phyloP scores from a whole-genome alignment of 768 basidiomycete genomes.

The Pisolithus tinctorius region DNA sequence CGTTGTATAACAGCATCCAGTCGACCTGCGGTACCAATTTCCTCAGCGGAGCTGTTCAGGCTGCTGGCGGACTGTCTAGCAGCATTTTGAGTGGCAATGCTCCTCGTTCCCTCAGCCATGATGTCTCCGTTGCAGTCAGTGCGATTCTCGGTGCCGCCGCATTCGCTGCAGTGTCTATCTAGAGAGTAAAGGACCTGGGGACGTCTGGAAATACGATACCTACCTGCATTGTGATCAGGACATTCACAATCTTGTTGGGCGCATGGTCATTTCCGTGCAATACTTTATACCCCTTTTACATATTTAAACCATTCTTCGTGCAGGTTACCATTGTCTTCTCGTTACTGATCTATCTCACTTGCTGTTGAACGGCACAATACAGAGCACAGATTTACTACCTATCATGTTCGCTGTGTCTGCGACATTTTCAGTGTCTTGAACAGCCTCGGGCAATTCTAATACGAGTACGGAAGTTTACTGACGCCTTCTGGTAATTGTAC shows the following conservation, averaged over 20 bases:
- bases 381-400: neutral
- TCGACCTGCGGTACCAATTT: slow-evolving; percentile 66
- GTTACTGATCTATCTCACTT: neutral
- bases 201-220: neutral
- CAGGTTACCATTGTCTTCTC: no score
- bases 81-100: slow-evolving; percentile 29
- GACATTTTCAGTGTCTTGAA: neutral
- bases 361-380: neutral
- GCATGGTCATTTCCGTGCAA: neutral
- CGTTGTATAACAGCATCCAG: slow-evolving; percentile 57
- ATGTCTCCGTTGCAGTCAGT: slow-evolving; percentile 23
- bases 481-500: no score
- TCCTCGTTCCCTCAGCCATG: slow-evolving; percentile 16
- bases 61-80: slow-evolving; percentile 52
- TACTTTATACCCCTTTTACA: neutral
- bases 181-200: neutral
- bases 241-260: neutral
- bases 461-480: no score
- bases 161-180: slow-evolving; percentile 20
- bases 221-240: neutral
- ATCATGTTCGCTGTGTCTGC: no score
- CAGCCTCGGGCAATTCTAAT: no score
- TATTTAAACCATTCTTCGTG: neutral
- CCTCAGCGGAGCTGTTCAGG: slow-evolving; percentile 59
- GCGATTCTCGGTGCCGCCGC: slow-evolving; percentile 29